phyloP scores from a whole-genome alignment of 2,329 filamentous ascomycete species.

The Apiospora arundinis region DNA sequence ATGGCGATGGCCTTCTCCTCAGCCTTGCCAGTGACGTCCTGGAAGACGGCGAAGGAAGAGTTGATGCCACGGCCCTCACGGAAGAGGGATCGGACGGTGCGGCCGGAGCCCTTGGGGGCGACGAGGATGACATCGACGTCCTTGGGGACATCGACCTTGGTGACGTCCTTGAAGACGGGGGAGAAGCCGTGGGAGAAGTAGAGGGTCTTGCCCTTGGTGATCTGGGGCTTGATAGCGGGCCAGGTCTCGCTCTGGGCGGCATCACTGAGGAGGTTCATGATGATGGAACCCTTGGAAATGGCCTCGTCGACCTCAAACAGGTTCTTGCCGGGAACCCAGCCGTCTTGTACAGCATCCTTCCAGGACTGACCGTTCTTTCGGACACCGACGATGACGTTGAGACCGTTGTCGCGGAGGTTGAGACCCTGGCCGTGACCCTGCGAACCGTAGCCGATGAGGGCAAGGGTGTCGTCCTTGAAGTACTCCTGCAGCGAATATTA shows the following conservation, averaged over 20 bases:
- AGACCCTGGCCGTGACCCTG: constrained; percentile 99
- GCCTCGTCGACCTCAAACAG: constrained; percentile 98
- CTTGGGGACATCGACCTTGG: constrained; percentile 94
- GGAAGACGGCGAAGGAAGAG: constrained; percentile 97
- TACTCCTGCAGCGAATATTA: constrained; percentile 70
- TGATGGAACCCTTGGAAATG: constrained; percentile 88
- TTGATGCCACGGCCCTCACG: constrained; percentile 99
- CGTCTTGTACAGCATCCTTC: constrained; percentile 96
- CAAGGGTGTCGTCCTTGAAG: constrained; percentile 99
- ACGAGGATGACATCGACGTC: constrained; percentile 99
- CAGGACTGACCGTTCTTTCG: constrained; percentile 98
- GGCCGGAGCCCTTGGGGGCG: constrained; percentile 98
- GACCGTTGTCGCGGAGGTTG: constrained; percentile 98
- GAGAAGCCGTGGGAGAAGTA: constrained; percentile 99
- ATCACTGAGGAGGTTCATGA: constrained; percentile 99
- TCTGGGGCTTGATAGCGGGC: constrained; percentile 96
- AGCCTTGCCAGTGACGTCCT: constrained; percentile 97
- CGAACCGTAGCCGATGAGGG: constrained; percentile 97
- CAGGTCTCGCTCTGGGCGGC: constrained; percentile 99
- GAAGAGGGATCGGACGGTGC: constrained; percentile 98
- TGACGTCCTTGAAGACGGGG: constrained; percentile 99
- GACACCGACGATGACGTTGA: constrained; percentile 99
- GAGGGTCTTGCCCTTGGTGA: constrained; percentile 99
- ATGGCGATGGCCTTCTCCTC: constrained; percentile 97
- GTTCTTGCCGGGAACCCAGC: constrained; percentile 98